Evolutionary conservation across 805 yeast species (phyloP), one percentile per base, ranked within the genome.

Genomic region (Yarrowia sp.): DNA sequence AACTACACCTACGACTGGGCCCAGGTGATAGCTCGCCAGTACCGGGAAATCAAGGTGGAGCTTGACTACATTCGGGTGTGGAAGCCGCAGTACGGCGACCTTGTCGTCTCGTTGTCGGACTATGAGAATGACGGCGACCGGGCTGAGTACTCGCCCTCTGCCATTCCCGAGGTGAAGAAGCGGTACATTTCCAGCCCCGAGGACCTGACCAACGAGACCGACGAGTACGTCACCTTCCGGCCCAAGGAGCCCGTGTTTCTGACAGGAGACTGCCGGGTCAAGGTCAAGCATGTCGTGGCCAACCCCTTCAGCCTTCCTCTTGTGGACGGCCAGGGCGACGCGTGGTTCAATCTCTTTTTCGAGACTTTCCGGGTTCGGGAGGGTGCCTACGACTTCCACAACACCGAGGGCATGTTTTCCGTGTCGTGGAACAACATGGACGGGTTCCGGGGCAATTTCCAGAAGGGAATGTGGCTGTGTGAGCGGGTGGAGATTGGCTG

Each of bases 401-500:
- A 44, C 38, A 36, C 30, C 19, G 49, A 66, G 24, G 75, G 74
- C 17, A 70, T 69, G 20, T 73, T 73, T 46, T 47, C 67, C 13
- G 69, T 70, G 30, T 50, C 70, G 46, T 86, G 88, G 87, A 79
- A 79, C 2, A 82, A 84, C 0, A 78, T 88, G 71, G 96, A 90
- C 76, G 96, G 96, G 0, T 81, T 81, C 68, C 82, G 83, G 70
- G 96, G 95, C 1, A 82, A 86, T 1, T 72, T 74, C n/a, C 79
- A 79, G 55, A 83, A 82, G 70, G 92, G 92, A 0, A 67, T 78
- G 3, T 79, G 80, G 69, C 71, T 83, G 12, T 88, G 89, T 72
- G 87, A 86, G n/a, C 66, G 76, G 12, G 71, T 87, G 8, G 81
- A 80, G 63, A 72, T 85, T 12, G 75, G 73, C 44, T 82, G 84